These are phyloP conservation scores for Magnaporthiopsis incrustans DNA, from an alignment of 2,329 filamentous ascomycete genomes.

Conservation along the genomic window DNA sequence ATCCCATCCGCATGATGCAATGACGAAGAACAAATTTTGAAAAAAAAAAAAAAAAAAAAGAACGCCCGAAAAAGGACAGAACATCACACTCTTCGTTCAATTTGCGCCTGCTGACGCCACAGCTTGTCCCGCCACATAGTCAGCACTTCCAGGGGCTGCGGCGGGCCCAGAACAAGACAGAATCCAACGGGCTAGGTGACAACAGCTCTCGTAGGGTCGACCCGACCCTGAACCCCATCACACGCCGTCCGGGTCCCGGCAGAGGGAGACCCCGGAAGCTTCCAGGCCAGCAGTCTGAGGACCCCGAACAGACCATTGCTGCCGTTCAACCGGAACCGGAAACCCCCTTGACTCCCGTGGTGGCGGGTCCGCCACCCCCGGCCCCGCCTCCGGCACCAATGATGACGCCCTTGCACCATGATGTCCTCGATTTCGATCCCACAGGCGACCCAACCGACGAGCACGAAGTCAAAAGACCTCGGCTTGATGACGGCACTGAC, in stretches of 20 bases:
- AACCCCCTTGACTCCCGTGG: background rate
- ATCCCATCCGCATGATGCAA: background rate
- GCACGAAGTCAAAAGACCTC: conserved; percentile 32
- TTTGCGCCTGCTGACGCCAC: background rate
- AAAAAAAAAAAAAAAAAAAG: background rate
- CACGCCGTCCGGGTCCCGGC: conserved; percentile 50
- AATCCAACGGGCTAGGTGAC: conserved; percentile 26
- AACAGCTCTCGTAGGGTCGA: conserved; percentile 31
- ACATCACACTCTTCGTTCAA: background rate
- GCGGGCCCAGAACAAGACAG: conserved; percentile 45
- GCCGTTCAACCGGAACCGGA: conserved; percentile 1
- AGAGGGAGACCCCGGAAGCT: conserved; percentile 45
- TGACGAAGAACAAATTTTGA: background rate
- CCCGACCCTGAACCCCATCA: conserved; percentile 50
- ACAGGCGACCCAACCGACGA: conserved; percentile 21
- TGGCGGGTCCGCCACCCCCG: conserved; percentile 7
- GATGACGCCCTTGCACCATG: conserved; percentile 16
- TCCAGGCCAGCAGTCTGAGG: conserved; percentile 14
- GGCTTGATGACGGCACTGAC: conserved; percentile 27
- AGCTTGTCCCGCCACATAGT: conserved; percentile 22
- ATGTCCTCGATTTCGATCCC: conserved; percentile 21
- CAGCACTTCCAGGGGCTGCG: conserved; percentile 55
- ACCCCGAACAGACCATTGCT: conserved; percentile 1
- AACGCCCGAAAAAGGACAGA: background rate
- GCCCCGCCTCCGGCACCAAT: conserved; percentile 7